Base-by-base conservation (phyloP, 2,329 filamentous ascomycete genomes). In the Colletotrichum theobromicola region DNA sequence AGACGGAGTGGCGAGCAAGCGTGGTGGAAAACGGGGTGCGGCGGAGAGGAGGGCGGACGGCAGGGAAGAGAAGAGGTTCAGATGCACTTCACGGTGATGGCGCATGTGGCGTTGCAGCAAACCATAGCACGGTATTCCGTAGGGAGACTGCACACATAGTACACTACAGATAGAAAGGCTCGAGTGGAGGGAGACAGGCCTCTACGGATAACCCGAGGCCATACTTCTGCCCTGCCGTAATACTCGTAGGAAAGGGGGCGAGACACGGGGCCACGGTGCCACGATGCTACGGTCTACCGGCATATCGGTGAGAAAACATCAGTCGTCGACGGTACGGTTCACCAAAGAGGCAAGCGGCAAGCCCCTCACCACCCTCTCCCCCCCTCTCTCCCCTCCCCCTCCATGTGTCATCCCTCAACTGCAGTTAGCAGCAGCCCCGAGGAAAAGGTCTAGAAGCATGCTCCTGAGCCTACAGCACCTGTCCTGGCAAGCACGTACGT, bases 391-490 rank as follows among this genome's bases (percentile, higher is more conserved):
- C 30, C 30, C 30, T 46, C 42, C 42, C 42, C 42, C 62, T 32
- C 46, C 53, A 50, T 53, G 28, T 71, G 69, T 35, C 62, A 67
- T 34, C n/a, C 53, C 26, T 60, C 50, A 18, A 18, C 30, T 30
- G 13, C 30, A 50, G 60, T 21, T 32, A 15, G 35, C 37, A 62
- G 63, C 32, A 42, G 65, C 32, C n/a, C 26, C 21, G 37, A 37
- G 46, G 65, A 72, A 72, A 26, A 69, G 57, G 65, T 72, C 70
- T 72, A 69, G 70, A 72, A 72, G 70, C 65, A 72, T 50, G 64
- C 70, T 69, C 70, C 64, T 46, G 57, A 58, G 58, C 65, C 37
- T 30, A 28, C 69, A 35, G 28, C 13, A 32, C 63, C 68, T 28
- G 68, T 71, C 68, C 62, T 37, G 24, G 55, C 37, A 57, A 46